Conservation (phyloP, 371 early-diverging fungal genomes). For the Mortierella sp. region DNA sequence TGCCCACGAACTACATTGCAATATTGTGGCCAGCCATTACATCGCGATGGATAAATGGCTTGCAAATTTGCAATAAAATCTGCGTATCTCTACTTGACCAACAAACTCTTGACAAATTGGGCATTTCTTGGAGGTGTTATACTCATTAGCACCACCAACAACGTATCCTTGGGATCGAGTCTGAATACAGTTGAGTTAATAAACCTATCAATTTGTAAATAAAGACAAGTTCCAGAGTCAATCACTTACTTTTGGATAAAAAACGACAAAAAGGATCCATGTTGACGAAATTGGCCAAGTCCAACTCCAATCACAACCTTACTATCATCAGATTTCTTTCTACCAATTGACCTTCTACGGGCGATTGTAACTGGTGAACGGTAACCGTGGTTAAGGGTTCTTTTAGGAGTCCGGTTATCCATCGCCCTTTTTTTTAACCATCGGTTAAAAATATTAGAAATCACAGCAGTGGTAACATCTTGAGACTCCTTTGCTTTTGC, state of each 20-base stretch:
- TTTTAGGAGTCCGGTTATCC: no score
- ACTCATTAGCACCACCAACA: not conserved
- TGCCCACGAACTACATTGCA: no score
- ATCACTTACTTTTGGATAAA: not conserved
- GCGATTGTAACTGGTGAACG: no score
- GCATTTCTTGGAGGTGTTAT: not conserved
- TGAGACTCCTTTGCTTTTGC: no score
- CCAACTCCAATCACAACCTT: not conserved
- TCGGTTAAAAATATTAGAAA: no score
- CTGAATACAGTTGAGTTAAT: not conserved
- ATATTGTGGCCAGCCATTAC: no score
- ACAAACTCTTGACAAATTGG: not conserved
- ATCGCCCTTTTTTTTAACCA: no score
- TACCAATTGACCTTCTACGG: constrained; percentile 1
- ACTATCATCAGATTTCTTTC: not conserved
- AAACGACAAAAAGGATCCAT: not conserved
- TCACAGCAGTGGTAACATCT: no score
- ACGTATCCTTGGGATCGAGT: not conserved
- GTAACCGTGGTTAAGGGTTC: no score
- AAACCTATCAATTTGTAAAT: not conserved
- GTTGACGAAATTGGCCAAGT: not conserved
- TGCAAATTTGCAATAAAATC: no score
- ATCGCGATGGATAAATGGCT: no score
- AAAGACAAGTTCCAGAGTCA: not conserved
- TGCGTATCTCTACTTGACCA: not conserved